phyloP scores from a whole-genome alignment of 2,329 filamentous ascomycete genomes.

The Pseudogymnoascus sp. region DNA sequence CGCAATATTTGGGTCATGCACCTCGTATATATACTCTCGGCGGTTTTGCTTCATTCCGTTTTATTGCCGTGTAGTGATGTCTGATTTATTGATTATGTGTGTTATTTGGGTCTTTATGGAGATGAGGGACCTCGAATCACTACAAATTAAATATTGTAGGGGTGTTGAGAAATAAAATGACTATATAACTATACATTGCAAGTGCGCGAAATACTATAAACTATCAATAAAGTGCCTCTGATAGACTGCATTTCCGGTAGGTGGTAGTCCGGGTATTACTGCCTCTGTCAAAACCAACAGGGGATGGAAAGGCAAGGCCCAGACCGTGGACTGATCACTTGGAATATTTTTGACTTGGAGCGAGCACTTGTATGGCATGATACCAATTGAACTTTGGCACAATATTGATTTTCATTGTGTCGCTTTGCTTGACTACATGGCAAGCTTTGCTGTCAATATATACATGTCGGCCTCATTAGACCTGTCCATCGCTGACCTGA shows the following conservation, averaged over 20 bases:
- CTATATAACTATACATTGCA: too few species aligned
- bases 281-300: too few species aligned
- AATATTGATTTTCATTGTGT: background rate
- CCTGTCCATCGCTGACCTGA: background rate
- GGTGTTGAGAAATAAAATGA: background rate
- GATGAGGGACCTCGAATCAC: background rate
- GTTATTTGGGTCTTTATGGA: background rate
- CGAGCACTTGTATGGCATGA: background rate
- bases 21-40: background rate
- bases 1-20: background rate
- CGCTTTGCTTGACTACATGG: background rate
- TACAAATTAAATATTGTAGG: background rate
- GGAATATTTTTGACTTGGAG: background rate
- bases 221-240: background rate
- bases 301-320: background rate
- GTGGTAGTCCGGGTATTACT: background rate
- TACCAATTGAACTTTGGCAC: background rate
- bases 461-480: background rate
- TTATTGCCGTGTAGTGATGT: background rate
- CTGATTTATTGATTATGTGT: background rate
- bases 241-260: background rate
- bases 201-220: background rate
- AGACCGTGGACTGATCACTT: background rate
- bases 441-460: background rate
- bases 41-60: background rate